phyloP scores from a whole-genome alignment of 371 early-diverging fungal species.

The Mucor plumbeus region DNA sequence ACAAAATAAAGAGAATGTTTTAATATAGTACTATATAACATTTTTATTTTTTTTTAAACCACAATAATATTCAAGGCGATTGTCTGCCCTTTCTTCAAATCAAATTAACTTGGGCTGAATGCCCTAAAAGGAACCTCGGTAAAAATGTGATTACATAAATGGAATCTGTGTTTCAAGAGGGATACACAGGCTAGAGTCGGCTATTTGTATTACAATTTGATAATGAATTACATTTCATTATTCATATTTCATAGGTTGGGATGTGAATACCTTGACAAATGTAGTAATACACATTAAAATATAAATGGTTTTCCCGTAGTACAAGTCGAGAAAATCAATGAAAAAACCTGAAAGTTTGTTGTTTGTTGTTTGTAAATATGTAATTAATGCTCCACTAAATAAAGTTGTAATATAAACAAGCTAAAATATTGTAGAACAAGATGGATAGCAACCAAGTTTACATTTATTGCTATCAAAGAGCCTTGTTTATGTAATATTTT shows the following conservation, averaged over 20 bases:
- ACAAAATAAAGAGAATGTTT: too few relatives aligned
- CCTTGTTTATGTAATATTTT: too few relatives aligned
- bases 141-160: neutral
- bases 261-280: neutral
- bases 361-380: neutral
- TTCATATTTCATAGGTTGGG: neutral
- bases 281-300: neutral
- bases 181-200: neutral
- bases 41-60: too few relatives aligned
- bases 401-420: neutral
- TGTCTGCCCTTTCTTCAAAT: too few relatives aligned
- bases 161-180: slow-evolving; percentile 1
- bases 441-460: neutral
- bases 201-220: neutral
- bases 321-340: neutral
- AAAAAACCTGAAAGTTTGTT: neutral
- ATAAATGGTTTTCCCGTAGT: neutral
- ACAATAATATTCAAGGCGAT: neutral
- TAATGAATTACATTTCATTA: neutral
- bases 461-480: neutral
- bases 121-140: neutral
- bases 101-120: neutral
- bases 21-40: too few relatives aligned
- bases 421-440: neutral
- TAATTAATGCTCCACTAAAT: neutral